Evolutionary conservation across 495 filamentous ascomycete genomes (phyloP).

Genomic region (Aspergillus taichungensis): DNA sequence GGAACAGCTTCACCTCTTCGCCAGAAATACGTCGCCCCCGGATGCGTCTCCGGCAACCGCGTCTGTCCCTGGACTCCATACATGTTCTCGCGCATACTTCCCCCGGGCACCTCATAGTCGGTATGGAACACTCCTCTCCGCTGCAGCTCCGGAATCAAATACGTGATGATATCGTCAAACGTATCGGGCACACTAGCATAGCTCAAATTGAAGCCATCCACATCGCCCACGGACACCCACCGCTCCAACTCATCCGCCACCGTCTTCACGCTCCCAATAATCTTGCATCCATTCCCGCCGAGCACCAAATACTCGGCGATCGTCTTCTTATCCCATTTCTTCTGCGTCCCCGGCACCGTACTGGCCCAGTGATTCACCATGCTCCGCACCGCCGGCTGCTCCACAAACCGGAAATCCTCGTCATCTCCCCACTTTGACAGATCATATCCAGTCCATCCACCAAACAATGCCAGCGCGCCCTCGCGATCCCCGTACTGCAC

Average conservation of each 20-base stretch:
- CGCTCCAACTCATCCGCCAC: conserved; percentile 54
- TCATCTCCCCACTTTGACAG: conserved; percentile 40
- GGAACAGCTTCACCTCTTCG: conserved; percentile 23
- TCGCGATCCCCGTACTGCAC: conserved; percentile 40
- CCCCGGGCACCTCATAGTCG: conserved; percentile 36
- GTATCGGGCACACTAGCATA: conserved; percentile 52
- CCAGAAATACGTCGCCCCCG: conserved; percentile 40
- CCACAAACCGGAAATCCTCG: conserved; percentile 47
- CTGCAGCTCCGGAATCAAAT: conserved; percentile 37
- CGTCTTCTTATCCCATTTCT: conserved; percentile 55
- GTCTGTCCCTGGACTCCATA: conserved; percentile 26
- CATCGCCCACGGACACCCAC: conserved; percentile 50
- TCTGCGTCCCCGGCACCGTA: conserved; percentile 28
- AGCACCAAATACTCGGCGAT: conserved; percentile 53
- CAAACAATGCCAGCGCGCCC: conserved; percentile 45
- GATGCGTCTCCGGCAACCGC: conserved; percentile 34
- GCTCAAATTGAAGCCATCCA: conserved; percentile 56
- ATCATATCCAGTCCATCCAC: conserved; percentile 49
- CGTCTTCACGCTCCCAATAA: conserved; percentile 45
- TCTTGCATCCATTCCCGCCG: conserved; percentile 48
- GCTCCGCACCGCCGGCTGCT: conserved; percentile 47
- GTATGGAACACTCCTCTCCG: conserved; percentile 38
- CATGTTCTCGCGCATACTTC: conserved; percentile 39
- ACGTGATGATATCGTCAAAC: conserved; percentile 54
- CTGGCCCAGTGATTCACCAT: conserved; percentile 35